Base-by-base conservation (phyloP, 345 rosid genomes). In the Erodium maritimum region DNA sequence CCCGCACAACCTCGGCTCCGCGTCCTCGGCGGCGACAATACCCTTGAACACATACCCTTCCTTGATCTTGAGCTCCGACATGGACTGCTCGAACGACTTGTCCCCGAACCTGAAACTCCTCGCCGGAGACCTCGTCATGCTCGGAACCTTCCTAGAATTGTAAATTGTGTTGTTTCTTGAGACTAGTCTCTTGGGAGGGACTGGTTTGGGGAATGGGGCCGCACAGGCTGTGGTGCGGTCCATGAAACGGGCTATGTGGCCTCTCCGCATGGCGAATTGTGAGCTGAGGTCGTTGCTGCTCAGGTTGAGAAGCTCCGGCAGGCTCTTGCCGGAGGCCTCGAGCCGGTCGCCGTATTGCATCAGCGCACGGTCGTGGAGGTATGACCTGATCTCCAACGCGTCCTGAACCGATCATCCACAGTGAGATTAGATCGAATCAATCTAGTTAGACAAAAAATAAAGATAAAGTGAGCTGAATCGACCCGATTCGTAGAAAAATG, bases 341-440 rank as follows among this genome's bases (percentile, higher is more conserved):
- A 85, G 72, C 63, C 6, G 52, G 66, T 80, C 80, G 19, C 71
- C 88, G 51, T 80, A 82, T 62, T 73, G 79, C 77, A 82, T 69
- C 65, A 85, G 67, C n/a, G 70, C 71, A 3, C 80, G 81, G 46
- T 85, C 91, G 9, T 85, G 91, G 62, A 85, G 80, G 79, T 80
- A 80, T 8, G 82, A 65, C 67, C 88, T 77, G 60, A 85, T 71
- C 60, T 79, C 86, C 70, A 85, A 37, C 17, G 80, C 83, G 59
- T 77, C 82, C 93, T 82, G 55, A 18, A 21, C 55, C n/a, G n/a
- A n/a, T n/a, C n/a, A n/a, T n/a, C n/a, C n/a, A n/a, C n/a, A n/a
- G n/a, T n/a, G n/a, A n/a, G n/a, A n/a, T n/a, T n/a, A n/a, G n/a
- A n/a, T n/a, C n/a, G n/a, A n/a, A n/a, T n/a, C n/a, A n/a, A n/a